Conservation (phyloP, 164 flowering plant species). For the Aristolochia fimbriata region DNA sequence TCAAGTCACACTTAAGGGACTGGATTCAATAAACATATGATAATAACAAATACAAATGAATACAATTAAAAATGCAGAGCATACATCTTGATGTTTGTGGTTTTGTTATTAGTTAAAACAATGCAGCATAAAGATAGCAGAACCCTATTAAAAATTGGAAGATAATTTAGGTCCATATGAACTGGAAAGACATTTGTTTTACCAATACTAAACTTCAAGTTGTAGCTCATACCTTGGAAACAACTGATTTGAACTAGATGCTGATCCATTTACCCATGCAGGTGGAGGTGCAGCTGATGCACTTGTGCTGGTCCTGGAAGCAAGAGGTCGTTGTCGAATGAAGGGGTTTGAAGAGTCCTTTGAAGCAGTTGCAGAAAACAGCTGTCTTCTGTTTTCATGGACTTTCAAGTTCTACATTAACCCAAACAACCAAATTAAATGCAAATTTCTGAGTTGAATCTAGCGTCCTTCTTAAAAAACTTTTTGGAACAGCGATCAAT, state of each 20-base stretch:
- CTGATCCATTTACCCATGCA: slow-evolving; percentile 77
- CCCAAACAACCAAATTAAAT: neutral
- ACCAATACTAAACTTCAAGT: neutral
- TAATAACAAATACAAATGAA: no score
- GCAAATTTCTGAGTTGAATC: neutral
- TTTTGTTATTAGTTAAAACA: no score
- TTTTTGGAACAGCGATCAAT: no score
- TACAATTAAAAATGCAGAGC: no score
- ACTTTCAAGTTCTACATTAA: slow-evolving; percentile 62
- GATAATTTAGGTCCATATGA: no score
- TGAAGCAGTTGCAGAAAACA: slow-evolving; percentile 69
- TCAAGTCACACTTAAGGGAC: no score
- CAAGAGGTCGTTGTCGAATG: slow-evolving; percentile 89
- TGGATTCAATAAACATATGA: no score
- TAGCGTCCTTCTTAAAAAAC: neutral
- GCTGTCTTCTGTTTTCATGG: slow-evolving; percentile 86
- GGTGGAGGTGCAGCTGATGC: slow-evolving; percentile 48
- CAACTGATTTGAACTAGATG: slow-evolving; percentile 43
- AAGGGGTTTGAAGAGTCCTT: slow-evolving; percentile 82
- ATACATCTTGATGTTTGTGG: no score
- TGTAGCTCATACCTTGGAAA: slow-evolving; percentile 43
- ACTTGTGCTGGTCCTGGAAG: slow-evolving; percentile 42
- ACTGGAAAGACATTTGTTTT: neutral
- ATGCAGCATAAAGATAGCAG: no score
- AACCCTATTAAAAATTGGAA: no score